Conservation (phyloP, 129 eudicot genomes). For the Gnaphalium uliginosum region DNA sequence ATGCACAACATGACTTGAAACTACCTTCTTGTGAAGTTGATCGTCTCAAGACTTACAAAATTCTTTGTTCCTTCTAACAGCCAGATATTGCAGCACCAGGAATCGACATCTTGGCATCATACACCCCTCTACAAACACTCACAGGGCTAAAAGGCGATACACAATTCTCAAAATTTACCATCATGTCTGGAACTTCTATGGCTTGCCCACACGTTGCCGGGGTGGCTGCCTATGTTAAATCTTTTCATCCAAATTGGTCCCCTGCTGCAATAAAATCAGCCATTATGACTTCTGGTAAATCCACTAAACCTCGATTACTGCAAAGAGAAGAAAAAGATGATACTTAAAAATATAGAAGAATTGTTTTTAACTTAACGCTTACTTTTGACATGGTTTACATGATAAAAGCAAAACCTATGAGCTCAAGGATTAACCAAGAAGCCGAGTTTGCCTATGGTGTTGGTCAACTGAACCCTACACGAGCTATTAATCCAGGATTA, state of each 20-base stretch:
- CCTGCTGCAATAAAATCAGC: constrained; percentile 93
- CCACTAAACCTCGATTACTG: not conserved
- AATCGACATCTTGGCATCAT: constrained; percentile 88
- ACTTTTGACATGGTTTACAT: constrained; percentile 21
- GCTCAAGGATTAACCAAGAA: constrained; percentile 56
- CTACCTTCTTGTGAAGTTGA: not conserved
- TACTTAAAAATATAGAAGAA: not conserved
- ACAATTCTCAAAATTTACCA: constrained; percentile 63
- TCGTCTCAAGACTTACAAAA: not conserved
- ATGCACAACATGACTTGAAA: not conserved
- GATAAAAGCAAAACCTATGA: constrained; percentile 70
- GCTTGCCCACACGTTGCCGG: constrained; percentile 95
- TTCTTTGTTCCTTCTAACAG: constrained; percentile 36
- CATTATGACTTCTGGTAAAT: constrained; percentile 82
- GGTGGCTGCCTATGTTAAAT: constrained; percentile 83
- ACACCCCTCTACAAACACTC: constrained; percentile 73
- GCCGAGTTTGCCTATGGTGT: constrained; percentile 87
- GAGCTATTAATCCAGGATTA: constrained; percentile 77
- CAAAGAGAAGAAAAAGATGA: not conserved
- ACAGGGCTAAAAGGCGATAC: constrained; percentile 84
- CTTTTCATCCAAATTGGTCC: constrained; percentile 90
- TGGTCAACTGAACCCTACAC: constrained; percentile 76
- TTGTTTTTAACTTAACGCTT: not conserved
- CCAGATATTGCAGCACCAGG: constrained; percentile 98
- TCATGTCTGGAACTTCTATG: constrained; percentile 99